Base-by-base conservation (phyloP, 2,329 filamentous ascomycete genomes). In the Pleomassaria siparia region DNA sequence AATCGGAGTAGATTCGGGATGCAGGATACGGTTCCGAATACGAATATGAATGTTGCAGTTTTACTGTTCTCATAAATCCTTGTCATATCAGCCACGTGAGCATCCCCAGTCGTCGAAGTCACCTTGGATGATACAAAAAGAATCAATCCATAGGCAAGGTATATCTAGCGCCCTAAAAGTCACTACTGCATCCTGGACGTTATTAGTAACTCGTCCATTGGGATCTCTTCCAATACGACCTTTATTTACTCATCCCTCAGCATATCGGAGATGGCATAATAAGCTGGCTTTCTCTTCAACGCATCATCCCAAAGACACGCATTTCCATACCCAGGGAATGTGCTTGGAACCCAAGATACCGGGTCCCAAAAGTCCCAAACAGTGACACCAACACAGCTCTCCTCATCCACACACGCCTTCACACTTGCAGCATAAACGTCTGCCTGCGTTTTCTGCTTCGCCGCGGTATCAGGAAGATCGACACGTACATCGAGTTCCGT, bases 401-500 rank as follows among this genome's bases (percentile, higher is more conserved):
- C 41, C 26, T 62, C 61, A 41, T 69, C 63, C 5, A 69, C 59
- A 54, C 72, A 74, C 13, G 71, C 69, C 16, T 58, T 56, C 3
- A 70, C 66, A 4, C 60, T 56, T 28, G 61, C 58, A 6, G 62
- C 72, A 50, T 80, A 83, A 41, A 78, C 76, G 15, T 59, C 57
- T 0, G 74, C 75, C 66, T 85, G 81, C 21, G 73, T 71, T 13
- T 65, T 61, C 15, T 75, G 62, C 24, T 71, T 71, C 1, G 70
- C 59, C 1, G 63, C 59, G 3, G 68, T 74, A 3, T 76, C 64
- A 0, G 81, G 80, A 11, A 83, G 63, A 4, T 60, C 62, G 1
- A 62, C 60, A 46, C 82, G 74, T 50, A 85, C 79, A 60, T 86
- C 83, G 18, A 85, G 70, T 70, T 86, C 83, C 1, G 83, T 85